Evolutionary conservation across 2,329 filamentous ascomycete species (phyloP).

Genomic region (Calonectria hawksworthii): DNA sequence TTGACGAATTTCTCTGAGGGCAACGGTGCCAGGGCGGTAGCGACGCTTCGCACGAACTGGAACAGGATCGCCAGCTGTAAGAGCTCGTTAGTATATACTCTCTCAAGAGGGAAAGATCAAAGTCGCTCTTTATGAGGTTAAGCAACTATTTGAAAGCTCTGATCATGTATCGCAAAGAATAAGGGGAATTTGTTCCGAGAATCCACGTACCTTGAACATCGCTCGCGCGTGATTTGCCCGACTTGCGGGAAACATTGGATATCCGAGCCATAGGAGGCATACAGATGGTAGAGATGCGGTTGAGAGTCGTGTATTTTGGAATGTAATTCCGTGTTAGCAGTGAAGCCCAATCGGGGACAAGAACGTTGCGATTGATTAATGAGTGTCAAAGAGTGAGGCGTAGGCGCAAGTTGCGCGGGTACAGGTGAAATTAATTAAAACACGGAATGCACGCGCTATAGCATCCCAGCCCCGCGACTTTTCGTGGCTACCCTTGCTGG

Average conservation of each 20-base stretch:
- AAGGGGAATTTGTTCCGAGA: background rate
- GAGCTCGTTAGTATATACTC: slow-evolving; percentile 35
- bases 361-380: background rate
- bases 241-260: slow-evolving; percentile 35
- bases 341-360: background rate
- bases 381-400: background rate
- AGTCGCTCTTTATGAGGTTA: background rate
- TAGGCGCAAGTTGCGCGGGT: background rate
- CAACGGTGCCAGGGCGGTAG: slow-evolving; percentile 85
- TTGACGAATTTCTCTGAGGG: slow-evolving; percentile 90
- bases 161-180: background rate
- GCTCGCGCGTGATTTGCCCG: slow-evolving; percentile 54
- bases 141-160: background rate
- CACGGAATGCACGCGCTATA: slow-evolving; percentile 23
- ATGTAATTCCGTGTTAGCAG: background rate
- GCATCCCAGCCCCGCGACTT: slow-evolving; percentile 34
- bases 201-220: slow-evolving; percentile 56
- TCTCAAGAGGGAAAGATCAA: background rate
- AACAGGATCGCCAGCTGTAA: slow-evolving; percentile 79
- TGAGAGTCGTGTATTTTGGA: too few species aligned
- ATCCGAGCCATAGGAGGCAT: slow-evolving; percentile 38
- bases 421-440: slow-evolving; percentile 9
- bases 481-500: slow-evolving; percentile 2
- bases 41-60: slow-evolving; percentile 73
- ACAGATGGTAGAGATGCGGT: background rate